These are phyloP conservation scores for Fusarium anguioides DNA, from an alignment of 2,329 filamentous ascomycete genomes.

Conservation along the genomic window DNA sequence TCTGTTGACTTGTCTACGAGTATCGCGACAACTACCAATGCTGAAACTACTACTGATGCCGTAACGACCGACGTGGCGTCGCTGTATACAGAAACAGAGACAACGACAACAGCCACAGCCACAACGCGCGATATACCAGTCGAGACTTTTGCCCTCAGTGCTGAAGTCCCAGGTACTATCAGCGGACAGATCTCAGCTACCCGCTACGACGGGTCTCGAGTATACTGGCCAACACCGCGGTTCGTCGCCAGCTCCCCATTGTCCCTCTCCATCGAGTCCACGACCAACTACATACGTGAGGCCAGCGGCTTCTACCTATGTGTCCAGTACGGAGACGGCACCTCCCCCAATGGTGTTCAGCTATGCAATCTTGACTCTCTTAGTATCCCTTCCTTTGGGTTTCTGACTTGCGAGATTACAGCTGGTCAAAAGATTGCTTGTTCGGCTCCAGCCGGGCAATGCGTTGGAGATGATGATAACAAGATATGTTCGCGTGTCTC, in stretches of 20 bases:
- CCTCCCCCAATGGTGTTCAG: not conserved
- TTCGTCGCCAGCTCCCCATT: not conserved
- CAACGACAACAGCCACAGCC: not conserved
- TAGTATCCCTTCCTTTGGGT: not conserved
- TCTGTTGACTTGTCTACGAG: not conserved
- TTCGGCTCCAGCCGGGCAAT: not conserved
- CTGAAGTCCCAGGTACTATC: not conserved
- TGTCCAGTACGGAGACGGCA: not conserved
- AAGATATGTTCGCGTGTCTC: not conserved
- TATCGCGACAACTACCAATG: not conserved
- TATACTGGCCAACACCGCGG: not conserved
- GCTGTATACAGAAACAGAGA: too few species aligned
- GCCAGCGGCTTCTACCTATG: not conserved
- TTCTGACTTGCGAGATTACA: not conserved
- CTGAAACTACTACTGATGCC: rapidly evolving
- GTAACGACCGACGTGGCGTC: not conserved
- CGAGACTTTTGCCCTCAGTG: not conserved
- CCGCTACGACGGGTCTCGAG: rapidly evolving
- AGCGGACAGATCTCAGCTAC: not conserved
- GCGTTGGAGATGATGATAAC: not conserved
- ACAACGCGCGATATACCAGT: not conserved
- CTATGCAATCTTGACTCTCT: not conserved
- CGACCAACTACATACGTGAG: not conserved
- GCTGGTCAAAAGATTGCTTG: not conserved
- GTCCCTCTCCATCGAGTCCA: not conserved